Conservation (phyloP, 306 rosid species). For the Cucurbita pepo region DNA sequence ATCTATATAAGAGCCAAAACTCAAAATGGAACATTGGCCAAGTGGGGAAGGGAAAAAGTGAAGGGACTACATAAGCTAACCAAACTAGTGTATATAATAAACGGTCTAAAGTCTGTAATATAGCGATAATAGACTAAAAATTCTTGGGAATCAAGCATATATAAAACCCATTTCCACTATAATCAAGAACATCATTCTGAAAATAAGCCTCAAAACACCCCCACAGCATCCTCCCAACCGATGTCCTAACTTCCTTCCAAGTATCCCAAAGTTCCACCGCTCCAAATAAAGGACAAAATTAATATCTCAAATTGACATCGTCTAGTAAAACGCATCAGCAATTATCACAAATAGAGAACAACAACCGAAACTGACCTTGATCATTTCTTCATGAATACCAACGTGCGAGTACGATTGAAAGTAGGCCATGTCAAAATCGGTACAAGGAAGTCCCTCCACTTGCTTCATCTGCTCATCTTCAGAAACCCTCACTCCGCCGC, state of each 20-base stretch:
- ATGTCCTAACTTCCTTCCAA: background rate
- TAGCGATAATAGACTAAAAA: background rate
- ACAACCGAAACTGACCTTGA: slow-evolving; percentile 40
- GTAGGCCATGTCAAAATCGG: slow-evolving; percentile 88
- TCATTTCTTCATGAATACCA: slow-evolving; percentile 95
- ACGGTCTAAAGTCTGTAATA: background rate
- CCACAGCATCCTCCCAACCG: background rate
- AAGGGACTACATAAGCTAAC: background rate
- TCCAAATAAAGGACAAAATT: background rate
- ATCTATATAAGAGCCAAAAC: background rate
- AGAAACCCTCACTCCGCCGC: slow-evolving; percentile 49
- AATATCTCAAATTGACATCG: background rate
- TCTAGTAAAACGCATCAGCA: background rate
- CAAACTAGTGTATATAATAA: background rate
- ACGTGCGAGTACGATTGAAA: slow-evolving; percentile 89
- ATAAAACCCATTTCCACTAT: background rate
- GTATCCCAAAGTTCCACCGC: background rate
- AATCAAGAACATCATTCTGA: background rate
- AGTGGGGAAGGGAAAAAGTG: background rate
- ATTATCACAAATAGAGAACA: background rate
- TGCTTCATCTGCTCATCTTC: slow-evolving; percentile 18
- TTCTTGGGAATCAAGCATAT: background rate
- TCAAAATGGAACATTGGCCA: background rate
- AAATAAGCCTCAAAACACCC: background rate
- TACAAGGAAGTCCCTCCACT: slow-evolving; percentile 42